A percentile compares a stretch with the other conserved stretches of the same genome.
Conservation (phyloP, 2,329 filamentous ascomycete species). For the Leptographium procerum region DNA sequence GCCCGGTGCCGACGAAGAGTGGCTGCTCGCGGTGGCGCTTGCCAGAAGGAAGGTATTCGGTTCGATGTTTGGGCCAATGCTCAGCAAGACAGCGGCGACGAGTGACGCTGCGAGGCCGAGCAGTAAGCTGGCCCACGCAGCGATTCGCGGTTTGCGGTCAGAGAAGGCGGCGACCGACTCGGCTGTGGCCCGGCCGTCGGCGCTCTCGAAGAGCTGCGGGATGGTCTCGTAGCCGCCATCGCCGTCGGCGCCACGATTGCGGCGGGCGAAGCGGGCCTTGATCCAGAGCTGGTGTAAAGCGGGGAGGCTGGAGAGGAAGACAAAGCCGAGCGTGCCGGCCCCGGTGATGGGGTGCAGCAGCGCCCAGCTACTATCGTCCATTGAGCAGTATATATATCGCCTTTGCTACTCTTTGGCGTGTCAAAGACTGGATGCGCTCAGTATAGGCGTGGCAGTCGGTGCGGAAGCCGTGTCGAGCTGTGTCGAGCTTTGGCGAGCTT, state of each 20-base stretch:
- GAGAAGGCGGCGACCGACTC: slow-evolving; percentile 20
- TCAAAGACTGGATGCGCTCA: background rate
- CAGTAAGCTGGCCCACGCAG: slow-evolving; percentile 15
- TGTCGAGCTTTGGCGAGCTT: background rate
- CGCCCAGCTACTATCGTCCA: slow-evolving; percentile 3
- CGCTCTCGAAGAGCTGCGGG: slow-evolving; percentile 18
- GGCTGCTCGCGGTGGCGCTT: too few relatives aligned
- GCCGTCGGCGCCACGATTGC: slow-evolving; percentile 2
- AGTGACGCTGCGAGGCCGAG: slow-evolving; percentile 17
- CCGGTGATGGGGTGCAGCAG: slow-evolving; percentile 8
- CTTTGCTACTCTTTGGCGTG: background rate
- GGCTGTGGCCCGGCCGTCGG: slow-evolving; percentile 21
- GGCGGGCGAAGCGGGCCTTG: slow-evolving; percentile 7
- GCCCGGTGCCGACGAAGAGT: too few relatives aligned
- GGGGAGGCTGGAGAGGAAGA: slow-evolving; percentile 13
- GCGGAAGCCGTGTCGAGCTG: background rate
- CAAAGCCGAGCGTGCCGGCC: slow-evolving; percentile 8
- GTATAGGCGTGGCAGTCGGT: background rate
- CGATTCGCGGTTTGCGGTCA: slow-evolving; percentile 17
- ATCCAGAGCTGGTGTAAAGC: slow-evolving; percentile 10
- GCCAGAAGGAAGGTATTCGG: background rate
- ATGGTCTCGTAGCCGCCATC: slow-evolving; percentile 13
- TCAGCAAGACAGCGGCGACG: slow-evolving; percentile 13
- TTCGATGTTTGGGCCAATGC: background rate
- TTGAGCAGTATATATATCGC: background rate